Evolutionary conservation across 176 grass and related monocot genomes (phyloP), one percentile per base, ranked within the genome.

Genomic region (Stipa capillata): DNA sequence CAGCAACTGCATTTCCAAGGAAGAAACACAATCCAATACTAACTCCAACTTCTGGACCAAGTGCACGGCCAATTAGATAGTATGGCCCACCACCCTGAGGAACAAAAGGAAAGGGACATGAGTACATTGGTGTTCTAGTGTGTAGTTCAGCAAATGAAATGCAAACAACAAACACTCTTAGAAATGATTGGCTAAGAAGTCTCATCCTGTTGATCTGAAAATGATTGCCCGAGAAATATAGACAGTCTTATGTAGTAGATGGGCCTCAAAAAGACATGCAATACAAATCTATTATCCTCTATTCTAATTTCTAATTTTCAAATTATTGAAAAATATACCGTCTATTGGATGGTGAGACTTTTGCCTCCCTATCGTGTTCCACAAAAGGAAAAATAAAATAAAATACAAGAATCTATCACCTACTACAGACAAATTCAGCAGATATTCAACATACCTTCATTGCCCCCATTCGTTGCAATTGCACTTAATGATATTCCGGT

Each of bases 21-120:
- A 97, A 94, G 64, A 97, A 97, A 80, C 95, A 97, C 63, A 97
- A 83, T 57, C 95, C 95, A 44, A 97, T 97, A 81, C 95, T 97
- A 77, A 97, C 81, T 87, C 95, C 95, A 83, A 97, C 95, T 94
- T 97, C 95, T 65, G 95, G 92, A 72, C 95, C 95, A 75, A 97
- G 85, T 63, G 95, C 91, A 7, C 95, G 85, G 15, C 95, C 91
- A 77, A 97, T 97, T 18, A 97, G 89, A 85, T 94, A 97, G 72
- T 97, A 97, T 48, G 95, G 95, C 2, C 95, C 95, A 76, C 95
- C 95, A 37, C 95, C 95, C 95, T 97, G 51, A 77, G 16, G 20
- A 6, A 54, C 20, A n/a, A 71, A 28, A 17, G 1, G 12, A 84
- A 59, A 40, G 7, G 6, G 25, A 18, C 4, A 57, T 50, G 2